These are phyloP conservation scores for Protomyces macrosporus DNA, from an alignment of 1,139 yeast genomes.

Conservation along the genomic window DNA sequence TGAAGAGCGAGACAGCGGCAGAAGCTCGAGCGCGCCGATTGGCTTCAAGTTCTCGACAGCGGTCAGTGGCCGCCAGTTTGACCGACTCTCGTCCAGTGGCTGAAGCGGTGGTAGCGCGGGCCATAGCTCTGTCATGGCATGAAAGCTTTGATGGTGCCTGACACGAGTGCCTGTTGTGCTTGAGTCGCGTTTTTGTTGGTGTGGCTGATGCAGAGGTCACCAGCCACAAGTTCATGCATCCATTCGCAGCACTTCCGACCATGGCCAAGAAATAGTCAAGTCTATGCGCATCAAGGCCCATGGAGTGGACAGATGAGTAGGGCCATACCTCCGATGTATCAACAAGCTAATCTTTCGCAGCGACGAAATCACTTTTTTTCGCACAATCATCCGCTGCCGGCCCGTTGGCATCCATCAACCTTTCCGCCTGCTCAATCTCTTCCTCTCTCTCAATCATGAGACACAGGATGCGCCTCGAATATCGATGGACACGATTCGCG, in stretches of 20 bases:
- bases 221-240: no score
- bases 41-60: neutral
- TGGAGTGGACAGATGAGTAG: constrained; percentile 18
- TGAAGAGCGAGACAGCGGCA: neutral
- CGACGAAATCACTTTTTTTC: constrained; percentile 12
- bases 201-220: no score
- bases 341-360: neutral
- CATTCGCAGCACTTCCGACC: no score
- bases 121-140: neutral
- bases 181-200: neutral
- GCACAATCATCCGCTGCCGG: constrained; percentile 10
- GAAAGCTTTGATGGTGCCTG: no score
- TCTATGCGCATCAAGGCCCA: neutral
- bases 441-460: constrained; percentile 14
- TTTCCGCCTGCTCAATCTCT: constrained; percentile 18
- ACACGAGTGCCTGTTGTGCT: no score
- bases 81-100: neutral
- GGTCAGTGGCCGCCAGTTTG: neutral
- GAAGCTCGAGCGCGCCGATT: neutral
- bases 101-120: neutral
- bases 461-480: constrained; percentile 1
- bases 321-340: neutral
- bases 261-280: no score
- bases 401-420: constrained; percentile 18
- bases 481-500: constrained; percentile 4